Conservation (phyloP, 139 green algal genomes). For the Ettlia oleoabundans region DNA sequence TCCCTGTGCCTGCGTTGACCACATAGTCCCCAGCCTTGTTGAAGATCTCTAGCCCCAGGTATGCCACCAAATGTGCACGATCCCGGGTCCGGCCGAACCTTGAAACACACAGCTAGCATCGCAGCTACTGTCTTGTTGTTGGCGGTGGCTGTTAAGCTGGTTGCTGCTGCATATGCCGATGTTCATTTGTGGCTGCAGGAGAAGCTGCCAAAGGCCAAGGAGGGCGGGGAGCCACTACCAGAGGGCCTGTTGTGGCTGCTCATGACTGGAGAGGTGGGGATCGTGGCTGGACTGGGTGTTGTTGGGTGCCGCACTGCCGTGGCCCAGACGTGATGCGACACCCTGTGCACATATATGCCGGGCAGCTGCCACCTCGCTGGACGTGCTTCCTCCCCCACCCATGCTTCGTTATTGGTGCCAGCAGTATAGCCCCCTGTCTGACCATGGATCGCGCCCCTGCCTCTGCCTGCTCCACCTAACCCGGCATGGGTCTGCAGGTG, state of each 20-base stretch:
- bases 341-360: neutral
- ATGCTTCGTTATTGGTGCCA: neutral
- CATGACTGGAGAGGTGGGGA: slow-evolving; percentile 85
- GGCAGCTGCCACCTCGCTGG: too few species aligned
- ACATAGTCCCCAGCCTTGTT: too few species aligned
- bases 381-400: too few species aligned
- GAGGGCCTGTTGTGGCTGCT: slow-evolving; percentile 98
- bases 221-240: slow-evolving; percentile 90
- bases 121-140: too few species aligned
- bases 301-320: neutral
- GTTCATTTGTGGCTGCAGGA: slow-evolving; percentile 76
- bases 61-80: too few species aligned
- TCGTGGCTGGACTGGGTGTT: neutral
- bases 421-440: neutral
- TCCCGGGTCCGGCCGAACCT: too few species aligned
- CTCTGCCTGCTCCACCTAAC: neutral
- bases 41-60: too few species aligned
- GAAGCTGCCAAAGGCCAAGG: slow-evolving; percentile 76
- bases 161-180: too few species aligned
- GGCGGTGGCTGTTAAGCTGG: too few species aligned
- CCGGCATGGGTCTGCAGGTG: slow-evolving; percentile 4
- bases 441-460: neutral
- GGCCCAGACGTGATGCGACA: neutral
- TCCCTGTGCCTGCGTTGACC: neutral
- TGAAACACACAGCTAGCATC: too few species aligned